Conservation (phyloP, 148 eudicot genomes). For the Drosera capensis region DNA sequence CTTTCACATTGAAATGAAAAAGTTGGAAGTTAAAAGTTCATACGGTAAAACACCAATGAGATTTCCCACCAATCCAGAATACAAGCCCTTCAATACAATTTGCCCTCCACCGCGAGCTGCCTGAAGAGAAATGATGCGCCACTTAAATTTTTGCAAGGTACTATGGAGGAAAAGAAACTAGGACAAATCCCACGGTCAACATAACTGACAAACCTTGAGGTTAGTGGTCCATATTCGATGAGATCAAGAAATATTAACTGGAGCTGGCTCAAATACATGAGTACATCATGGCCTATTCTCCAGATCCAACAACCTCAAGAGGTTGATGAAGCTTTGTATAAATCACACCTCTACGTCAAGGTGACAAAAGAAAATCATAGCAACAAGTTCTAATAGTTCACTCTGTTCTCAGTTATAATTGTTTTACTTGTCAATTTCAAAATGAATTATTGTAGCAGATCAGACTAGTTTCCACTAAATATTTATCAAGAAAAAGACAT, state of each 20-base stretch:
- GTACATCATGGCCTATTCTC: neutral
- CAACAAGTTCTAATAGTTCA: too few relatives aligned
- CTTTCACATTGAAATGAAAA: neutral
- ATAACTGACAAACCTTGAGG: neutral
- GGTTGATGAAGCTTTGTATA: neutral
- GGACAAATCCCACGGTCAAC: neutral
- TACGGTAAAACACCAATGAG: constrained; percentile 95
- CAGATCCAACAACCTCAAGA: neutral
- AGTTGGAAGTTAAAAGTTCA: constrained; percentile 8
- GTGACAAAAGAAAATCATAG: neutral
- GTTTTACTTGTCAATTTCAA: too few relatives aligned
- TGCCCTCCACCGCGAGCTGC: constrained; percentile 88
- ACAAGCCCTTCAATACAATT: constrained; percentile 72
- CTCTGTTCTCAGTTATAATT: too few relatives aligned
- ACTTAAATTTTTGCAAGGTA: too few relatives aligned
- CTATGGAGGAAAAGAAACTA: neutral
- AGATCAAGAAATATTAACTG: neutral
- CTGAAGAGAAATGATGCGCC: constrained; percentile 20
- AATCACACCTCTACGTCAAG: neutral
- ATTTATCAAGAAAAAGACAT: neutral
- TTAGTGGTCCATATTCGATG: neutral
- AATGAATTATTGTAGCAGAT: too few relatives aligned
- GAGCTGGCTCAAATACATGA: neutral
- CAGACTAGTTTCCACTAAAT: neutral
- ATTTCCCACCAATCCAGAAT: constrained; percentile 95